A percentile compares a stretch with the other conserved stretches of the same genome.
Conservation (phyloP, 306 rosid genomes). For the Citrullus amarus region DNA sequence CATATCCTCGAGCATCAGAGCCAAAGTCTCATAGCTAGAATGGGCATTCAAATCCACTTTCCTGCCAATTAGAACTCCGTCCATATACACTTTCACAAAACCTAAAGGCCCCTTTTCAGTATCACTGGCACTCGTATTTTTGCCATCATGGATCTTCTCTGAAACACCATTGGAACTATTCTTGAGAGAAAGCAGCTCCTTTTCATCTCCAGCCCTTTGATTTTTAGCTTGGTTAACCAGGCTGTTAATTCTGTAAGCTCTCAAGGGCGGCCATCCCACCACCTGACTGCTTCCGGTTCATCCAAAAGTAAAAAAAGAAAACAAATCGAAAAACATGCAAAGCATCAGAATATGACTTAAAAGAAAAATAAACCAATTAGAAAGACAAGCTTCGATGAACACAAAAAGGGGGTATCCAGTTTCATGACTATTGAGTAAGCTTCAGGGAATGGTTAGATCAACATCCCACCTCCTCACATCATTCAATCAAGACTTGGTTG, state of each 20-base stretch:
- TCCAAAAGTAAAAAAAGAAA: neutral
- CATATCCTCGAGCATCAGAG: conserved; percentile 57
- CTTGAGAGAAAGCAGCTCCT: conserved; percentile 16
- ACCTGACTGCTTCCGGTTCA: conserved; percentile 41
- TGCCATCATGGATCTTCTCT: conserved; percentile 17
- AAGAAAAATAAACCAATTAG: neutral
- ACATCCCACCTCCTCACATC: neutral
- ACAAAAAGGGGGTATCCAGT: neutral
- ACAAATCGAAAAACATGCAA: neutral
- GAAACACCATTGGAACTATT: conserved; percentile 25
- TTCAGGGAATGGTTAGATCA: neutral
- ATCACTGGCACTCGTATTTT: conserved; percentile 1
- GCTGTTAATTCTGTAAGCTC: conserved; percentile 54
- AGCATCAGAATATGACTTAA: neutral
- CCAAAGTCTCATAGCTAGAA: conserved; percentile 45
- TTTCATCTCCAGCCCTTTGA: conserved; percentile 33
- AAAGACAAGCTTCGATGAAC: neutral
- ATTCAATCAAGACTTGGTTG: neutral
- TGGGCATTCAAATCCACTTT: conserved; percentile 61
- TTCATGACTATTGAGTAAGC: neutral
- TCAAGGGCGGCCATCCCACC: conserved; percentile 73
- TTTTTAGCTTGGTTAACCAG: conserved; percentile 47
- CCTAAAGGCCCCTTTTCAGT: conserved; percentile 36
- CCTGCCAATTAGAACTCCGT: conserved; percentile 52
- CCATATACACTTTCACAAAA: conserved; percentile 57